Evolutionary conservation across 2,329 filamentous ascomycete genomes (phyloP), one percentile per base, ranked within the genome.

Genomic region (Pseudocercospora musae): DNA sequence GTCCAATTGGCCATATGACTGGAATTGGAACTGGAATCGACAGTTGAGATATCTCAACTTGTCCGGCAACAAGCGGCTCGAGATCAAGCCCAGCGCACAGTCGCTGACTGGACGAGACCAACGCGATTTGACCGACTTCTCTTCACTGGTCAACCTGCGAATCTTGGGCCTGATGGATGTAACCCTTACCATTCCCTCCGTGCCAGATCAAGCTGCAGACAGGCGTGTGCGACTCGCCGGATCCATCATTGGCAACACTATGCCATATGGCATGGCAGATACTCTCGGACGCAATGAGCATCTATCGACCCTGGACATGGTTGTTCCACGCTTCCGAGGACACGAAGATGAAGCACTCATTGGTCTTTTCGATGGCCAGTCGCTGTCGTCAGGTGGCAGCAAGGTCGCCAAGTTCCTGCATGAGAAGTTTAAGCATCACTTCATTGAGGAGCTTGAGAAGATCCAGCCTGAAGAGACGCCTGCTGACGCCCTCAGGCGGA

Each of bases 11-110:
- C 95, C 94, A 0, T 99, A 99, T 74, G 95, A 99, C 75, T 99
- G 95, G 95, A 99, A 99, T 72, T 99, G 95, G 95, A 98, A 98
- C 73, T 91, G 95, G 83, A 99, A 99, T 72, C 91, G 90, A 54
- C 96, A 97, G 71, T 80, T 99, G 68, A 90, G 93, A 66, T 99
- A 96, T 73, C 87, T 99, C 66, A 99, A 98, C 73, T 82, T 99
- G 72, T 98, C 94, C 0, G 95, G 95, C 57, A 99, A 99, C 79
- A 97, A 96, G 77, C 88, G 94, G 56, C 79, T 99, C 33, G 95
- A 99, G 77, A 98, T 99, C 79, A 88, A 88, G 72, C 86, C 86
- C 0, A 85, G 80, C 64, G 85, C 85, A 53, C 78, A 82, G 59
- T 82, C 78, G 74, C 68, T 80, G 73, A 72, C 82, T 73, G 67